A percentile compares a stretch with the other conserved stretches of the same genome.
Evolutionary conservation across 768 basidiomycete genomes (phyloP).

Genomic region (Chalciporus piperatus): DNA sequence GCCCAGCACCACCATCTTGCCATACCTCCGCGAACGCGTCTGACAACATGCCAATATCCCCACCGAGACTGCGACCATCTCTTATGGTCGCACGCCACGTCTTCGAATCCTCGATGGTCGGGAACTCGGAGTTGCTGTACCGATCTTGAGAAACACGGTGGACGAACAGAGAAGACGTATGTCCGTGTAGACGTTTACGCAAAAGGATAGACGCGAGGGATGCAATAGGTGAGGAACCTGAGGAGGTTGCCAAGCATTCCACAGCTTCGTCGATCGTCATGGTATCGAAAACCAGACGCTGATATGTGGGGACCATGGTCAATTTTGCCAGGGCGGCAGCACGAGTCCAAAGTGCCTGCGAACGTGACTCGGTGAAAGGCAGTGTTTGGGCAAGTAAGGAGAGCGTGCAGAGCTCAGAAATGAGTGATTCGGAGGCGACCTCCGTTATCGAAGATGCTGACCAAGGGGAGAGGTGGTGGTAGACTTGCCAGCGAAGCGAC

Average conservation of each 20-base stretch:
- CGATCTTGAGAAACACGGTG: conserved; percentile 33
- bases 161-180: conserved; percentile 57
- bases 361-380: conserved; percentile 37
- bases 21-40: conserved; percentile 56
- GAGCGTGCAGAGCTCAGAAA: conserved; percentile 54
- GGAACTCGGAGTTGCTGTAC: conserved; percentile 15
- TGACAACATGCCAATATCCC: conserved; percentile 51
- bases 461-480: conserved; percentile 44
- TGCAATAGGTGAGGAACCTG: conserved; percentile 39
- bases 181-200: conserved; percentile 48
- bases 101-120: conserved; percentile 24
- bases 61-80: conserved; percentile 63
- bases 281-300: conserved; percentile 52
- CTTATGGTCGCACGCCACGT: conserved; percentile 51
- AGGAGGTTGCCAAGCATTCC: conserved; percentile 30
- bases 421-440: conserved; percentile 31
- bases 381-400: conserved; percentile 51
- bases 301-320: conserved; percentile 39
- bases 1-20: conserved; percentile 34
- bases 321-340: conserved; percentile 27
- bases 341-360: conserved; percentile 44
- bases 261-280: conserved; percentile 55
- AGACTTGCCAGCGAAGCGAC: conserved; percentile 50
- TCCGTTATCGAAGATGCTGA: conserved; percentile 1
- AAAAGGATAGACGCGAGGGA: conserved; percentile 51